Evolutionary conservation across 2,329 filamentous ascomycete genomes (phyloP), one percentile per base, ranked within the genome.

Genomic region (Ceratocystis ficicola): DNA sequence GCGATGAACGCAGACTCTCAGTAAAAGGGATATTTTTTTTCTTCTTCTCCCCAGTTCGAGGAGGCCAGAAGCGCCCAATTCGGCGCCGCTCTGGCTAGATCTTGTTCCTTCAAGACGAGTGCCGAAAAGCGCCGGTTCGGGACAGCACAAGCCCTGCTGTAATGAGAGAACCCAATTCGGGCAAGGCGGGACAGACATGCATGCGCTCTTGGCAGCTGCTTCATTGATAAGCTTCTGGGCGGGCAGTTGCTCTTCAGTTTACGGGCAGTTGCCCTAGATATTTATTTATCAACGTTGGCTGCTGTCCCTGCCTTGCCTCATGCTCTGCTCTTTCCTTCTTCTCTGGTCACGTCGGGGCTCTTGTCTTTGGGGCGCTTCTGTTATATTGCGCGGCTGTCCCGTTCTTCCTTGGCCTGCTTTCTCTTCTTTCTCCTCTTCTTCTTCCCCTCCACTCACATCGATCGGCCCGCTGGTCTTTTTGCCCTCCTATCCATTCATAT

Each of bases 221-320:
- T 15, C 10, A 20, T 32, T 57, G 22, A 28, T 5, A 12, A 12
- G 52, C 1, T 12, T 41, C 36, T 17, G 4, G 30, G 52, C 28
- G 28, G 52, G 28, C 52, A 20, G 12, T 8, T 59, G 55, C 55
- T 59, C 55, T 10, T 7, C 25, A 2, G 7, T n/a, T 8, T 36
- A 17, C 28, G 3, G 55, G 28, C 28, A 59, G 30, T 59, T 32
- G 15, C 55, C n/a, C 28, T 20, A 15, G 28, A n/a, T 36, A 59
- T 59, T 20, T 59, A 59, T 59, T 59, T 59, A 59, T 15, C 55
- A 59, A 59, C 55, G 55, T 12, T 30, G 7, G 15, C 12, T 25
- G 55, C 55, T n/a, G 55, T n/a, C 22, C 48, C 48, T 52, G 48
- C 48, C 48, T 25, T n/a, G 48, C 22, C 55, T 36, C 28, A n/a